These are phyloP conservation scores for Marchantia paleacea DNA, from an alignment of 225 moss, liverwort and hornwort genomes.

Conservation along the genomic window DNA sequence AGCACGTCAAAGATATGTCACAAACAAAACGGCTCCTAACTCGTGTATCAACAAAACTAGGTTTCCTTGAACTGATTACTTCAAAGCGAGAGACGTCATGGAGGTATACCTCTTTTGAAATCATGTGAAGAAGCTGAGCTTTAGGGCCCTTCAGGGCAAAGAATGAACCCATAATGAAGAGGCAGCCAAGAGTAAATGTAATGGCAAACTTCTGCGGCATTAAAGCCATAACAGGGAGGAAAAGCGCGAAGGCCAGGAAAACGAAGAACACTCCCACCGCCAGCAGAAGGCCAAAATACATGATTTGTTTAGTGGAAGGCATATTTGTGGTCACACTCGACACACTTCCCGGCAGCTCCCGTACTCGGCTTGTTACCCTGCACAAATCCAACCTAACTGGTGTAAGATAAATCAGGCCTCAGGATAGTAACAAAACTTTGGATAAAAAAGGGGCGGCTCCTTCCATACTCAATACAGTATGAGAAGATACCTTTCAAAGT, in stretches of 20 bases:
- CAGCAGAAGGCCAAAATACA: constrained; percentile 74
- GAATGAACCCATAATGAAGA: constrained; percentile 87
- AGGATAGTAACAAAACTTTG: neutral
- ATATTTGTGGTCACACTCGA: constrained; percentile 65
- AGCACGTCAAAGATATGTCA: too few species aligned
- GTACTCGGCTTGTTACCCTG: constrained; percentile 85
- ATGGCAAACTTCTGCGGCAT: constrained; percentile 87
- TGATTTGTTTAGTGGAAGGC: constrained; percentile 79
- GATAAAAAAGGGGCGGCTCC: neutral
- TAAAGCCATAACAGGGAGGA: constrained; percentile 72
- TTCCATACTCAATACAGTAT: neutral
- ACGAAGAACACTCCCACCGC: constrained; percentile 84
- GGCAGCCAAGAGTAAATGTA: constrained; percentile 87
- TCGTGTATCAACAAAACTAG: too few species aligned
- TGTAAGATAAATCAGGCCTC: neutral
- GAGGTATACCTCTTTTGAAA: constrained; percentile 68
- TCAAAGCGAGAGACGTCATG: neutral
- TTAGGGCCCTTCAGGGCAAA: constrained; percentile 95
- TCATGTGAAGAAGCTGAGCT: constrained; percentile 87
- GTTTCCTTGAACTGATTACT: too few species aligned
- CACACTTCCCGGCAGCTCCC: constrained; percentile 81
- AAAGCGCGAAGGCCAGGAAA: constrained; percentile 77
- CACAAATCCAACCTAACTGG: constrained; percentile 9
- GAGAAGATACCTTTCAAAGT: too few species aligned
- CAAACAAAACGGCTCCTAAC: too few species aligned